Evolutionary conservation across 176 grass and related monocot species (phyloP).

Genomic region (sorghum (Sorghum bicolor)): DNA sequence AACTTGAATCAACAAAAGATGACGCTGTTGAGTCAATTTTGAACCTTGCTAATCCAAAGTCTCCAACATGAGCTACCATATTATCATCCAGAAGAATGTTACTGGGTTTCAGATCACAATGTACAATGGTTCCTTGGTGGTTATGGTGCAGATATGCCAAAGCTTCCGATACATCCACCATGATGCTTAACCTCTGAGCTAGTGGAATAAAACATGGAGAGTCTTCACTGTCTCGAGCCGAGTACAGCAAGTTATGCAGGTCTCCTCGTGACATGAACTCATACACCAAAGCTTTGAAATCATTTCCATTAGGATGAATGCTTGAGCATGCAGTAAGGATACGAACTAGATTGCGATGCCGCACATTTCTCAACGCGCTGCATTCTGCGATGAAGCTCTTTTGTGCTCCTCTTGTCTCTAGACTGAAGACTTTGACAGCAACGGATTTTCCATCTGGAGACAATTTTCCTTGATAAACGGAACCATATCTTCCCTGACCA

Average conservation of each 20-base stretch:
- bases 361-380: neutral
- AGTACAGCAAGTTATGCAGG: neutral
- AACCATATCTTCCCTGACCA: neutral
- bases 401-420: neutral
- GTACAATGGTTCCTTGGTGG: neutral
- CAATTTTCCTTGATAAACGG: neutral
- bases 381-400: neutral
- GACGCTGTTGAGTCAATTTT: neutral
- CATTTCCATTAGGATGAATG: neutral
- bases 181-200: neutral
- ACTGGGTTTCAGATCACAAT: neutral
- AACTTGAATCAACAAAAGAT: neutral
- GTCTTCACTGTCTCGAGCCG: neutral
- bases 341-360: neutral
- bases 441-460: neutral
- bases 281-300: neutral
- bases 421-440: neutral
- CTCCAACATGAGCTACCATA: neutral
- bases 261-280: neutral
- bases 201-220: neutral
- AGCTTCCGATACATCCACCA: neutral
- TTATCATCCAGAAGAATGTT: neutral
- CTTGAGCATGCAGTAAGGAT: neutral
- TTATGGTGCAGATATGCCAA: neutral
- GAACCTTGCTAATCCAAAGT: neutral